phyloP scores from a whole-genome alignment of 805 yeast genomes.

The Lipomyces starkeyi region DNA sequence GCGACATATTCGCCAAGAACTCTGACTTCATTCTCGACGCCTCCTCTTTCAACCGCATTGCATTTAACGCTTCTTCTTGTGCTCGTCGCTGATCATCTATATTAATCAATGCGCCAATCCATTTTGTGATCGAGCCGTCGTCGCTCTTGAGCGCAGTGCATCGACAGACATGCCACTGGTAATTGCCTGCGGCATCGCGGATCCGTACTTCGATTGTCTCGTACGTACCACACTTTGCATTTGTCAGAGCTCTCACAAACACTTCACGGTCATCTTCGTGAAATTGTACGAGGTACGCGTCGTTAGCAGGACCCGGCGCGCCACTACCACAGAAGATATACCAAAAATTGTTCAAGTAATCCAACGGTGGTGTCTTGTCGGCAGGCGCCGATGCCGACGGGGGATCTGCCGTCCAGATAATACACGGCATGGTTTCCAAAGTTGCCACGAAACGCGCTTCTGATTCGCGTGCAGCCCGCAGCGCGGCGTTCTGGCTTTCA shows the following conservation, averaged over 20 bases:
- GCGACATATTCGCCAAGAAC: slow-evolving; percentile 62
- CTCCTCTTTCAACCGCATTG: slow-evolving; percentile 36
- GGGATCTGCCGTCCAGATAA: slow-evolving; percentile 38
- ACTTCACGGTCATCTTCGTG: slow-evolving; percentile 35
- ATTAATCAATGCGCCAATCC: slow-evolving; percentile 38
- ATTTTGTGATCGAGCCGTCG: slow-evolving; percentile 32
- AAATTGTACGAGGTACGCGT: slow-evolving; percentile 30
- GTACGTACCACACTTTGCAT: slow-evolving; percentile 22
- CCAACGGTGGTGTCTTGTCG: slow-evolving; percentile 18
- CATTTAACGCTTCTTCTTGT: slow-evolving; percentile 36
- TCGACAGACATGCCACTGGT: slow-evolving; percentile 38
- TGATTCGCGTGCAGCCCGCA: slow-evolving; percentile 36
- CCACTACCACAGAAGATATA: slow-evolving; percentile 34
- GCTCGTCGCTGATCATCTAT: slow-evolving; percentile 40
- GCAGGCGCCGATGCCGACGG: neutral
- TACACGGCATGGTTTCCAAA: slow-evolving; percentile 39
- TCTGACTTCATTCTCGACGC: slow-evolving; percentile 51
- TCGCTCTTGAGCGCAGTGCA: slow-evolving; percentile 32
- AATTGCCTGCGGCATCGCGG: slow-evolving; percentile 27
- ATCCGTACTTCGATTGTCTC: slow-evolving; percentile 34
- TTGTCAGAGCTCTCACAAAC: slow-evolving; percentile 22
- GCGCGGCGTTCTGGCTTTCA: slow-evolving; percentile 36
- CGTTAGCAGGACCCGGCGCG: slow-evolving; percentile 33
- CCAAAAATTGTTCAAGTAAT: slow-evolving; percentile 37
- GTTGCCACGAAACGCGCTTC: slow-evolving; percentile 38